Evolutionary conservation across 495 filamentous ascomycete genomes (phyloP), one percentile per base, ranked within the genome.

Genomic region (Tuber umbilicatum): DNA sequence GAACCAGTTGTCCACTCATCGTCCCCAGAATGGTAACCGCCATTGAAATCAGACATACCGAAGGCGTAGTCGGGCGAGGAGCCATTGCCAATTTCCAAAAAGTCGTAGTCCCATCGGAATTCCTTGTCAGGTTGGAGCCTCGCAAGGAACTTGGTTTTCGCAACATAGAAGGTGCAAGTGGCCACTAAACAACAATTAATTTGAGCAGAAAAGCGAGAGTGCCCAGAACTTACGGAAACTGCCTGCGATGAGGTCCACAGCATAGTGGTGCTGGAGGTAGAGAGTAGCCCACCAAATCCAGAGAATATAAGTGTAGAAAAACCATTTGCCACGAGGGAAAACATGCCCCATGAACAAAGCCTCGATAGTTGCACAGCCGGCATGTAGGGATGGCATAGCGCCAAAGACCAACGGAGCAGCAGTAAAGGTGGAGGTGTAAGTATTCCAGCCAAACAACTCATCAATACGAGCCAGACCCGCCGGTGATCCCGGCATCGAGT

Each of bases 211-310:
- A 6, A 68, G 38, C n/a, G 39, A 43, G 43, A n/a, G 27, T 14
- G 67, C 47, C 47, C 31, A 73, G n/a, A 45, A 84, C 86, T 77
- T 83, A 87, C 86, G 83, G 69, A 97, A 84, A 84, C 90, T 92
- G 73, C 94, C 94, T 71, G 90, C 92, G 70, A 97, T 92, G 55
- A 98, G 86, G 83, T 98, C 94, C 47, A 98, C 92, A 70, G 94
- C 94, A 82, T 98, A 98, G 84, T 98, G 94, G 83, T 98, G 94
- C 64, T 92, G 94, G 70, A 98, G 88, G 82, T 98, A 82, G 92
- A 98, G 96, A 73, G 94, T 98, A 23, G 94, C 91, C 94, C 94
- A 98, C 91, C 92, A 97, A 81, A 98, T 91, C 94, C 94, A 98
- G 74, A 91, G 85, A 14, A 90, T 91, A 83, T 98, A 98, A 69